Evolutionary conservation across 768 basidiomycete genomes (phyloP), one percentile per base, ranked within the genome.

Genomic region (Pleurotus salmoneostramineus): DNA sequence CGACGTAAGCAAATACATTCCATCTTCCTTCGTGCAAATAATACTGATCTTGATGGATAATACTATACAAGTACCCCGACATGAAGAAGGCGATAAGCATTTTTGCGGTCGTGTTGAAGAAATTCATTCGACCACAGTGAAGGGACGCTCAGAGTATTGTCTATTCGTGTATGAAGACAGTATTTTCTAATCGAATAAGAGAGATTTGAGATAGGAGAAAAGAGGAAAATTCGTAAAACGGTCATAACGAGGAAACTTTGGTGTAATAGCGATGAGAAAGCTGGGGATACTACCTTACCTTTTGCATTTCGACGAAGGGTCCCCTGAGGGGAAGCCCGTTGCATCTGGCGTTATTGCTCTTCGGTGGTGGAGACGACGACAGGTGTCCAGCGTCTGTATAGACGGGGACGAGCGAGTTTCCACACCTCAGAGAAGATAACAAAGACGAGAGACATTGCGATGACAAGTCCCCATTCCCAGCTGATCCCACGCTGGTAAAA

Each of bases 381-480:
- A 1, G 59, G 64, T 6, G 49, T 57, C 71, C 71, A 72, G 27
- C 69, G 61, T 50, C 54, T 67, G 61, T 69, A 72, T 45, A 73
- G 48, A 2, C 61, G 63, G 48, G 57, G 65, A 32, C 72, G 62
- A 21, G 67, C 60, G 8, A 75, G 32, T 62, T 76, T 76, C 75
- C 75, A 75, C 2, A 75, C 10, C 57, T 76, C 75, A 57, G 69
- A 70, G 68, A 69, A 73, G 4, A 66, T 56, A 11, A 76, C 60
- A 56, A 74, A 76, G 3, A 69, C 63, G 14, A 72, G 36, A 6
- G 74, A 68, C 73, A 74, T 70, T 33, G 69, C 74, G 34, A 71
- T 57, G 5, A 73, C 72, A n/a, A 76, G 54, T 4, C 72, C 73
- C 74, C 74, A 76, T 58, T 76, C 74, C 74, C 74, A 75, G 5